Evolutionary conservation across 1,139 yeast genomes (phyloP), one percentile per base, ranked within the genome.

Genomic region (Starmera stellimalicola): DNA sequence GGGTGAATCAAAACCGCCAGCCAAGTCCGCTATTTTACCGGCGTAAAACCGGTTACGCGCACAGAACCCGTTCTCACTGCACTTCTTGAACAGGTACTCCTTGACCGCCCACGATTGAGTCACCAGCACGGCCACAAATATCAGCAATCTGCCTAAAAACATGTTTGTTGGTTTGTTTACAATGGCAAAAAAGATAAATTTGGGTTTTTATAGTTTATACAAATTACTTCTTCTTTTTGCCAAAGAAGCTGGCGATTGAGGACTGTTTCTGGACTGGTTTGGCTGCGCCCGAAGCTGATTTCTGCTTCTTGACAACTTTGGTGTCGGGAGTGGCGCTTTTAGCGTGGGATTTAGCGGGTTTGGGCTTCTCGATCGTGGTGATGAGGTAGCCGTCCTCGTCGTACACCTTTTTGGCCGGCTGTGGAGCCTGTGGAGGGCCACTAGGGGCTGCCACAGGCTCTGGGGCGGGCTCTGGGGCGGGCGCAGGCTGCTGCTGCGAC

Each of bases 31-130:
- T 12, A 79, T 66, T 33, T 65, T 57, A 12, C 54, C 49, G 2
- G 93, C 91, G 54, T 70, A 87, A 40, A 73, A 74, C 34, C 93
- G 62, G 50, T 91, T 85, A 51, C 98, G 67, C 33, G 69, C 62
- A 54, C 98, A 91, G 53, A 91, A 88, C 7, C 96, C 94, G 16
- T 88, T 72, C 47, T 82, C 78, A 9, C 65, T 75, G 58, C 98
- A 91, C 12, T 70, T 73, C 55, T 84, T 83, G 63, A 88, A 83
- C 37, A 87, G 58, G 47, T 77, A 74, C 10, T 70, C 72, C 53
- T 84, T 80, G 18, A 47, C 51, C 5, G 49, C 49, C 3, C 32
- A n/a, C n/a, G n/a, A n/a, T n/a, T n/a, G n/a, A n/a, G n/a, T n/a
- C n/a, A n/a, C n/a, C n/a, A n/a, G n/a, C n/a, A 19, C 11, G 23